Conservation (phyloP, 208 protist species). For the Crithidia fasciculata region DNA sequence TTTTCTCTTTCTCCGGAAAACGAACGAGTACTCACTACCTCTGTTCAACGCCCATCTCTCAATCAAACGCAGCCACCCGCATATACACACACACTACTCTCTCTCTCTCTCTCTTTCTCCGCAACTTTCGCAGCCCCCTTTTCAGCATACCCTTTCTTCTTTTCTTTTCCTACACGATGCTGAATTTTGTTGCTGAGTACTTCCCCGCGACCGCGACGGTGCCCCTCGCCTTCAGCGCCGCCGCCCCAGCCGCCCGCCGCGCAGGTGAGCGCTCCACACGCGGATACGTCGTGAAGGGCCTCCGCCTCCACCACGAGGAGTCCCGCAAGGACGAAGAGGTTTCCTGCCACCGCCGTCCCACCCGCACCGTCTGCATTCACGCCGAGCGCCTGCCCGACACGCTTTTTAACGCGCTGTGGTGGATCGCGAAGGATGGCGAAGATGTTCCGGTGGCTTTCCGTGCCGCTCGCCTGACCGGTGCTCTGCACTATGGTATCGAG, state of each 20-base stretch:
- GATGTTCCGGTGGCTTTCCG: slow-evolving; percentile 11
- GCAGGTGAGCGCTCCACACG: neutral
- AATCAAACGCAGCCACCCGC: neutral
- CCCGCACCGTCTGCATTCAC: slow-evolving; percentile 24
- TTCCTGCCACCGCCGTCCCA: slow-evolving; percentile 11
- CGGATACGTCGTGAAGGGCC: slow-evolving; percentile 8
- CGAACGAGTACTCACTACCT: slow-evolving; percentile 16
- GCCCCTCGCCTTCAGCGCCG: slow-evolving; percentile 18
- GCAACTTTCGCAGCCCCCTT: neutral
- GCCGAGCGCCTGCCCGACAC: neutral
- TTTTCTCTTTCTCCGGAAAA: neutral
- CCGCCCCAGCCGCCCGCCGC: slow-evolving; percentile 6
- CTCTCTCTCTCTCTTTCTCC: neutral
- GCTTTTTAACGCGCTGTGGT: slow-evolving; percentile 15
- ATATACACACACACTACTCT: neutral
- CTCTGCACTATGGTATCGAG: slow-evolving; percentile 6
- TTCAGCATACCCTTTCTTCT: neutral
- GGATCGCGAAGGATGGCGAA: slow-evolving; percentile 1
- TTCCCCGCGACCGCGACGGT: slow-evolving; percentile 2
- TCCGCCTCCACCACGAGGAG: slow-evolving; percentile 14
- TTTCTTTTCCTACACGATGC: neutral
- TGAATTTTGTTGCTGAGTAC: neutral
- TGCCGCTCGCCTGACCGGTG: slow-evolving; percentile 12
- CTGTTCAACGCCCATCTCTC: neutral
- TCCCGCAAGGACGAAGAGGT: slow-evolving; percentile 19